Evolutionary conservation across 768 basidiomycete species (phyloP).

Genomic region (Trametopsis cervina): DNA sequence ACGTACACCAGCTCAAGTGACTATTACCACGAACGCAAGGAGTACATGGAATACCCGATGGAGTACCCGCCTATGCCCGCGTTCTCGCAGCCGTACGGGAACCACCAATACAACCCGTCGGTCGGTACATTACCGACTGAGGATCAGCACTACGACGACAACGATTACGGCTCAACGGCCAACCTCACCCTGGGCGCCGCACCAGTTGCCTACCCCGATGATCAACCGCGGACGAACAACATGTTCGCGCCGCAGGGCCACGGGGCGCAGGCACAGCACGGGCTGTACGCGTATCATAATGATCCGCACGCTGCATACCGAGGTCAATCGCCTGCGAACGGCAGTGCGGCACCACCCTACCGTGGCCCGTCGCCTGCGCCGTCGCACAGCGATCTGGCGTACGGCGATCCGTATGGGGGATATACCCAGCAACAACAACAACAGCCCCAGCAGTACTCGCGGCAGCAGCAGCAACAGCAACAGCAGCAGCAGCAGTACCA

Average conservation of each 20-base stretch:
- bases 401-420: constrained; percentile 5
- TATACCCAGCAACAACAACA: constrained; percentile 13
- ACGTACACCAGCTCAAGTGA: constrained; percentile 42
- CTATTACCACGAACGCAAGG: constrained; percentile 43
- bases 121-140: constrained; percentile 51
- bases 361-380: constrained; percentile 2
- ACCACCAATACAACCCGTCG: constrained; percentile 56
- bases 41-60: constrained; percentile 27
- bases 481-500: constrained; percentile 8
- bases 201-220: constrained; percentile 38
- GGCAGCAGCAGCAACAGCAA: neutral
- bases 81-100: constrained; percentile 57
- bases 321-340: constrained; percentile 1
- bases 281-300: constrained; percentile 6
- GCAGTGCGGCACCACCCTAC: too few species aligned
- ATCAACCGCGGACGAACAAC: too few species aligned
- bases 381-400: too few species aligned
- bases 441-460: constrained; percentile 9
- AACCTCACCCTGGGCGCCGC: constrained; percentile 55
- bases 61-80: constrained; percentile 72
- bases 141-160: constrained; percentile 46
- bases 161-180: constrained; percentile 60
- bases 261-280: constrained; percentile 11
- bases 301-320: constrained; percentile 4
- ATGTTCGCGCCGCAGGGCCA: constrained; percentile 11